These are phyloP conservation scores for Suillus subalutaceus DNA, from an alignment of 768 basidiomycete genomes.

Conservation along the genomic window DNA sequence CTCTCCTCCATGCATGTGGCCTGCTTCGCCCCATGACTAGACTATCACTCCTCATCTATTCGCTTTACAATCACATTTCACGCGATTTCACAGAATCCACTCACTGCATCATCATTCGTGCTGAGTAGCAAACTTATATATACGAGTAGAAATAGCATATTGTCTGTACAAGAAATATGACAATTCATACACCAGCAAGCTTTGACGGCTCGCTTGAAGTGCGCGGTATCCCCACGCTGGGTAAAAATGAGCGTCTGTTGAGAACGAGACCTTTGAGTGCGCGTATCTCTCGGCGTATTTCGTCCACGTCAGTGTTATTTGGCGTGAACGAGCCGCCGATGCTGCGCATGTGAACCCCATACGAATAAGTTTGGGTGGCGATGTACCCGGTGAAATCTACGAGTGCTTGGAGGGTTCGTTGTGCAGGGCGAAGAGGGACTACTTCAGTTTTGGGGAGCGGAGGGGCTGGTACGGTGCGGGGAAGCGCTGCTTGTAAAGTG, in stretches of 20 bases:
- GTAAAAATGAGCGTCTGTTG: constrained; percentile 55
- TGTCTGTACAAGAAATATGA: neutral
- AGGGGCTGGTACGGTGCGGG: constrained; percentile 20
- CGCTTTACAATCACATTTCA: neutral
- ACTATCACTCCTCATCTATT: neutral
- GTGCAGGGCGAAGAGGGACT: constrained; percentile 41
- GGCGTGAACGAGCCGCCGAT: constrained; percentile 20
- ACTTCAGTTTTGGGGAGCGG: constrained; percentile 15
- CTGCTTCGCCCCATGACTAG: neutral
- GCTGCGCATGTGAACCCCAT: constrained; percentile 23
- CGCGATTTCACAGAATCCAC: neutral
- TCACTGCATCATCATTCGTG: neutral
- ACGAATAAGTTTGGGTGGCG: constrained; percentile 67
- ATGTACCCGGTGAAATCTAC: constrained; percentile 81
- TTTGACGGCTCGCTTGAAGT: constrained; percentile 9
- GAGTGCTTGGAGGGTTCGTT: constrained; percentile 66
- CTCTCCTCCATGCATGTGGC: neutral
- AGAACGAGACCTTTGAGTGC: constrained; percentile 79
- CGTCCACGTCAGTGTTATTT: constrained; percentile 56
- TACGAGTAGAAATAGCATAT: neutral
- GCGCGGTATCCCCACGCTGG: constrained; percentile 10
- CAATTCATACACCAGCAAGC: constrained; percentile 8
- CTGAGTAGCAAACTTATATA: neutral
- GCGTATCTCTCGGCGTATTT: constrained; percentile 71
- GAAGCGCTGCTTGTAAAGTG: constrained; percentile 24